Evolutionary conservation across 2,329 filamentous ascomycete species (phyloP).

Genomic region (Plenodomus tracheiphilus): DNA sequence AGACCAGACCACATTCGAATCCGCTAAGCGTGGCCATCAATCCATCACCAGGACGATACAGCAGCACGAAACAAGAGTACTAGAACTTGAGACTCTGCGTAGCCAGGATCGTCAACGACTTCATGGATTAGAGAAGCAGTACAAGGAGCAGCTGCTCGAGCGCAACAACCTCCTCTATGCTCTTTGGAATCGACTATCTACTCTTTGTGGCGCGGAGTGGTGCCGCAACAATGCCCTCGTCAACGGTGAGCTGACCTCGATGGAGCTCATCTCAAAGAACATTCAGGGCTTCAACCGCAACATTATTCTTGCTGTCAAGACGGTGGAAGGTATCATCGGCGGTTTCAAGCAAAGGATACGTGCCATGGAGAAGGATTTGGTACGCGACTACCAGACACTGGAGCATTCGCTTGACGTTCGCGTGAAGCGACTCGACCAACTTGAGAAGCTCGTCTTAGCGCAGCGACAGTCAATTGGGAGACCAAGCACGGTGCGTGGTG

Average conservation of each 20-base stretch:
- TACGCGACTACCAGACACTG: slow-evolving; percentile 84
- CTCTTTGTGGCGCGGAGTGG: slow-evolving; percentile 90
- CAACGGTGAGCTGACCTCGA: slow-evolving; percentile 80
- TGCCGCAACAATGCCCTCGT: slow-evolving; percentile 85
- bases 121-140: slow-evolving; percentile 73
- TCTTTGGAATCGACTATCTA: slow-evolving; percentile 87
- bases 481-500: slow-evolving; percentile 45
- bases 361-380: slow-evolving; percentile 84
- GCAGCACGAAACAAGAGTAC: slow-evolving; percentile 80
- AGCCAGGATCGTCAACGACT: slow-evolving; percentile 78
- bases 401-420: slow-evolving; percentile 79
- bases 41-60: slow-evolving; percentile 84
- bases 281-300: slow-evolving; percentile 90
- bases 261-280: slow-evolving; percentile 84
- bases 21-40: slow-evolving; percentile 82
- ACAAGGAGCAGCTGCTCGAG: slow-evolving; percentile 85
- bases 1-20: slow-evolving; percentile 86
- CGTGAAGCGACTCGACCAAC: slow-evolving; percentile 80
- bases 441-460: slow-evolving; percentile 72
- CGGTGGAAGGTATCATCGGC: slow-evolving; percentile 77
- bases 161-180: slow-evolving; percentile 84
- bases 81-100: slow-evolving; percentile 81
- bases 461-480: slow-evolving; percentile 44
- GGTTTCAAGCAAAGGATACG: slow-evolving; percentile 81
- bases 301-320: slow-evolving; percentile 81